Evolutionary conservation across 1,284 basidiomycete species (phyloP).

Genomic region (Naganishia sp.): DNA sequence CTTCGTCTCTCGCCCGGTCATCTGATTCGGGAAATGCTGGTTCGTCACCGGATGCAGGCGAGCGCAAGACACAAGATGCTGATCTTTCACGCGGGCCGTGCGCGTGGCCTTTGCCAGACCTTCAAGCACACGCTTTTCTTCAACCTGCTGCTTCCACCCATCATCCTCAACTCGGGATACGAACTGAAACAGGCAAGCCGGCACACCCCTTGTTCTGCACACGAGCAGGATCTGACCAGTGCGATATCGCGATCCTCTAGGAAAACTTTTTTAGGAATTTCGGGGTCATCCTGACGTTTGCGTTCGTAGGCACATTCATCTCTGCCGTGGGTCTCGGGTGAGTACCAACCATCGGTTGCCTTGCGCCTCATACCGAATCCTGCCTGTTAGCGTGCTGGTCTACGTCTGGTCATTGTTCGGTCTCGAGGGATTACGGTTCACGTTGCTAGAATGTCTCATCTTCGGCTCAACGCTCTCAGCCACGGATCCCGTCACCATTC

Average conservation of each 20-base stretch:
- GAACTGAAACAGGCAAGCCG: constrained; percentile 83
- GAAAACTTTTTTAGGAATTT: constrained; percentile 98
- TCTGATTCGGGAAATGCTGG: constrained; percentile 95
- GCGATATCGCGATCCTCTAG: constrained; percentile 54
- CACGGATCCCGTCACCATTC: constrained; percentile 96
- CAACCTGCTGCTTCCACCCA: constrained; percentile 94
- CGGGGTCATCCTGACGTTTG: constrained; percentile 93
- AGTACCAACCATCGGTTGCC: constrained; percentile 30
- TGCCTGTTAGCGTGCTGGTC: constrained; percentile 72
- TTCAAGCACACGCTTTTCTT: constrained; percentile 98
- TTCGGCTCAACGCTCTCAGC: constrained; percentile 96
- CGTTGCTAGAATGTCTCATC: constrained; percentile 86
- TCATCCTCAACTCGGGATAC: constrained; percentile 97
- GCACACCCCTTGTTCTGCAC: not conserved
- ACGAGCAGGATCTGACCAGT: not conserved
- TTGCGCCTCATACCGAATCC: constrained; percentile 43
- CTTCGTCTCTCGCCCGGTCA: constrained; percentile 87
- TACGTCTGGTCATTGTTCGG: constrained; percentile 93
- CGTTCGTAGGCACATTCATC: constrained; percentile 94
- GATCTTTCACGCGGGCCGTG: not conserved
- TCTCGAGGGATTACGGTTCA: constrained; percentile 74
- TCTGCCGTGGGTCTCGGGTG: constrained; percentile 95
- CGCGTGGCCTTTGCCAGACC: constrained; percentile 59
- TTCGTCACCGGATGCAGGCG: constrained; percentile 57
- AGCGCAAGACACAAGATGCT: not conserved